Evolutionary conservation across 1,139 yeast genomes (phyloP), one percentile per base, ranked within the genome.

Genomic region (Geotrichum bryndzae): DNA sequence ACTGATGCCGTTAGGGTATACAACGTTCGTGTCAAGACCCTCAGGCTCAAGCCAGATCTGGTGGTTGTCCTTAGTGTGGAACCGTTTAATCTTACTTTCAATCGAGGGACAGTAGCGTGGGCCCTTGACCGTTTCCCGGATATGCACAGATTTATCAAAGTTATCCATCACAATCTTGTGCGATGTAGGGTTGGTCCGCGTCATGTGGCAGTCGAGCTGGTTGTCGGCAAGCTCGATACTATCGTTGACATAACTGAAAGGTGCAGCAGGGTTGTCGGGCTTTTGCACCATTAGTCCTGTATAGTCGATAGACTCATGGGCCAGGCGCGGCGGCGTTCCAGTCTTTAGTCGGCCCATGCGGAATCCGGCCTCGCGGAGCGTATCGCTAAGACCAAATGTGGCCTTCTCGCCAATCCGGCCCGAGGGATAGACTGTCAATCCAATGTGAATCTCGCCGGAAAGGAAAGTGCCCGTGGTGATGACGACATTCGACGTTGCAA

Each of bases 21-120:
- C 87, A 33, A 90, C 77, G 70, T 90, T 88, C 0, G 95, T 83
- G 69, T 89, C 87, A 27, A 91, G 77, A 0, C 99, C 99, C 72
- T 95, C 99, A 0, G 98, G 98, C 73, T 95, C 99, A 7, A 95
- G 79, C 99, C 99, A 95, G 6, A 95, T 85, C 62, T 85, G 82
- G 72, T 95, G 99, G 0, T 84, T 78, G 4, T 80, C 77, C 70
- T 89, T 92, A 53, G 88, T 87, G 3, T 90, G 81, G 70, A 95
- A 95, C 67, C 91, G 83, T 55, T 88, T 83, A 41, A 95, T 80
- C 71, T 95, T 95, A 6, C 96, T 85, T 72, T 95, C 99, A 55
- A 95, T 85, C 0, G 98, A 92, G 0, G 99, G 99, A 74, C 99
- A 95, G 73, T 95, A 95, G 35, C 99, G 78, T 1, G 99, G 99